Conservation (phyloP, 2,329 filamentous ascomycete species). For the Leptosphaerulina australis region DNA sequence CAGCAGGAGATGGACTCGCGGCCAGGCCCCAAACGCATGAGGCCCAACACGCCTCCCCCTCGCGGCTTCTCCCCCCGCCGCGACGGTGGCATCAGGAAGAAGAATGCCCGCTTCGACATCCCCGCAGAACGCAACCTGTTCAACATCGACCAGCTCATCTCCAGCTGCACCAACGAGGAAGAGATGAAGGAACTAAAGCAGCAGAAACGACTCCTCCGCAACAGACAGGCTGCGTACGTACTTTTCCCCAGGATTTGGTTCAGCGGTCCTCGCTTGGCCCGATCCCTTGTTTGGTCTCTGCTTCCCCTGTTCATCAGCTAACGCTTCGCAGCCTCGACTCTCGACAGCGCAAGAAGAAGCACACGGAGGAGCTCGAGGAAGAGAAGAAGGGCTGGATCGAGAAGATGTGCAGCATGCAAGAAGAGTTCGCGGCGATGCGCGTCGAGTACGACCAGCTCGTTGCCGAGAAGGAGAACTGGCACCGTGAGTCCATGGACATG, state of each 20-base stretch:
- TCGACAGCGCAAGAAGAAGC: slow-evolving; percentile 95
- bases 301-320: slow-evolving; percentile 43
- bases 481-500: slow-evolving; percentile 75
- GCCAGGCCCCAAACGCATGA: slow-evolving; percentile 62
- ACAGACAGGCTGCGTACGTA: slow-evolving; percentile 91
- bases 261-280: slow-evolving; percentile 40
- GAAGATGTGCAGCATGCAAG: slow-evolving; percentile 77
- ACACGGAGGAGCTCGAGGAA: slow-evolving; percentile 94
- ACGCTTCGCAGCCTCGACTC: slow-evolving; percentile 77
- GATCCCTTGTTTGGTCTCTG: slow-evolving; percentile 40
- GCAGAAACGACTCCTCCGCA: slow-evolving; percentile 91
- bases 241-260: slow-evolving; percentile 53
- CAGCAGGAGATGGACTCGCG: slow-evolving; percentile 58
- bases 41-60: slow-evolving; percentile 69
- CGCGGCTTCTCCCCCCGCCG: slow-evolving; percentile 77
- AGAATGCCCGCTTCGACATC: slow-evolving; percentile 98
- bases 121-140: slow-evolving; percentile 88
- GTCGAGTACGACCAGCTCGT: slow-evolving; percentile 60
- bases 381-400: slow-evolving; percentile 92
- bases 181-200: slow-evolving; percentile 98
- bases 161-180: slow-evolving; percentile 84
- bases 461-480: slow-evolving; percentile 67
- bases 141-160: slow-evolving; percentile 94
- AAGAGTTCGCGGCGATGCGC: slow-evolving; percentile 72
- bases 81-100: slow-evolving; percentile 93